Percentiles rank a stretch among this genome's conserved stretches.
Conservation (phyloP, 164 flowering plant genomes). For the Paratinospora sagittata region DNA sequence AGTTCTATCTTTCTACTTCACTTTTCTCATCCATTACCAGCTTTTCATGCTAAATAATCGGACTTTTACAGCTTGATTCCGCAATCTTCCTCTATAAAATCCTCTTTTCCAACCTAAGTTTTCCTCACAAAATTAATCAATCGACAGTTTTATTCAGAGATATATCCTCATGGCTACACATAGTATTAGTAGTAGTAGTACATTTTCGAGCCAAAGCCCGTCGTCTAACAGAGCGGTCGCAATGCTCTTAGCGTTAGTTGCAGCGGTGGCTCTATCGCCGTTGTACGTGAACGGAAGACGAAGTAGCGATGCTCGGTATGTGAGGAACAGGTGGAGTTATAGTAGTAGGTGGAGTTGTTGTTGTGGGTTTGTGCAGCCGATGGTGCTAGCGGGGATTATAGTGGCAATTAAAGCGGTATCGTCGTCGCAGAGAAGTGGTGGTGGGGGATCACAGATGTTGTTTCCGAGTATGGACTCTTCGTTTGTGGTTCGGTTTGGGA, state of each 20-base stretch:
- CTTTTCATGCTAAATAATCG: neutral
- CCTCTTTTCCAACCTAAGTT: neutral
- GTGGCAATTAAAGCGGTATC: constrained; percentile 51
- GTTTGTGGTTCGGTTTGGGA: constrained; percentile 42
- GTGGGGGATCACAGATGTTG: constrained; percentile 2
- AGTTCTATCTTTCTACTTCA: too few relatives aligned
- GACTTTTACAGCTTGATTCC: constrained; percentile 31
- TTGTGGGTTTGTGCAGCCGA: constrained; percentile 50
- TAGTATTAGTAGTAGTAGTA: neutral
- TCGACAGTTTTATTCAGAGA: too few relatives aligned
- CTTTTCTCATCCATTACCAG: neutral
- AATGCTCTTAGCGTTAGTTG: constrained; percentile 43
- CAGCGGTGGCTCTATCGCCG: constrained; percentile 58
- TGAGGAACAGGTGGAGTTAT: constrained; percentile 33
- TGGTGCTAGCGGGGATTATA: constrained; percentile 52
- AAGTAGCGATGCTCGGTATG: constrained; percentile 22
- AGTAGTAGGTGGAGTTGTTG: too few relatives aligned
- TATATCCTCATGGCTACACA: neutral
- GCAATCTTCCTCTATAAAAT: constrained; percentile 20
- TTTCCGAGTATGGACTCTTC: constrained; percentile 38
- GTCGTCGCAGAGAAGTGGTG: constrained; percentile 19
- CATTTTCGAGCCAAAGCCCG: constrained; percentile 18
- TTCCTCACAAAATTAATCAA: neutral
- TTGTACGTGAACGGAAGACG: constrained; percentile 35
- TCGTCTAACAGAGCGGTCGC: constrained; percentile 48